Evolutionary conservation across 2,329 filamentous ascomycete species (phyloP).

Genomic region (Botryosphaeria dothidea): DNA sequence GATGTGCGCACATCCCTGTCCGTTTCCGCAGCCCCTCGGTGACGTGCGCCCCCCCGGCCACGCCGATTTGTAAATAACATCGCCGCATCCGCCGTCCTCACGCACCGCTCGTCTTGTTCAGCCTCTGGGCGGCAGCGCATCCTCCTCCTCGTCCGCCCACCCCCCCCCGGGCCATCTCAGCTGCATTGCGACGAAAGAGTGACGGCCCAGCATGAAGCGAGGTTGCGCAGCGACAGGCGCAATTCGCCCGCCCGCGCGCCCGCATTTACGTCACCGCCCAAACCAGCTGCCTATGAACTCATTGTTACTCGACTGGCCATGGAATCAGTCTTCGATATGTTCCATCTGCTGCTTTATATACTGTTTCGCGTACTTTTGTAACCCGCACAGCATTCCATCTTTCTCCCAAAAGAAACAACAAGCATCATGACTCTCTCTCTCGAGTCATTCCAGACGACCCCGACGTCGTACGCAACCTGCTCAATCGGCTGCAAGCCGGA

Average conservation of each 20-base stretch:
- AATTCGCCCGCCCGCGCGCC: neutral
- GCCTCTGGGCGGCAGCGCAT: neutral
- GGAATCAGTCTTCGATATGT: neutral
- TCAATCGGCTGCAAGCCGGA: constrained; percentile 52
- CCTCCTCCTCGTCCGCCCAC: neutral
- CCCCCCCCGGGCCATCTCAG: too few species aligned
- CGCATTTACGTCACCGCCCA: constrained; percentile 3
- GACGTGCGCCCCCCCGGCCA: neutral
- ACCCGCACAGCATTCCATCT: neutral
- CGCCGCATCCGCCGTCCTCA: neutral
- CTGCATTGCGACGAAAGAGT: neutral
- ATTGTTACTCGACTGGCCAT: neutral
- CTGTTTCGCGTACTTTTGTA: neutral
- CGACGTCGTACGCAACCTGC: constrained; percentile 57
- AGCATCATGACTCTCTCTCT: constrained; percentile 37
- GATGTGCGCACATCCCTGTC: neutral
- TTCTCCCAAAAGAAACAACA: neutral
- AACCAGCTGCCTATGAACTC: neutral
- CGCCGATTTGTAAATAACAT: neutral
- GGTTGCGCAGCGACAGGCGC: neutral
- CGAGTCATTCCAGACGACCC: constrained; percentile 42
- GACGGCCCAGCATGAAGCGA: neutral
- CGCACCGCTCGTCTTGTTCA: neutral
- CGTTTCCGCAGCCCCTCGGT: neutral
- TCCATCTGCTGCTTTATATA: neutral